Evolutionary conservation across 75 land plant genomes (phyloP), one percentile per base, ranked within the genome.

Genomic region (Larix kaempferi): DNA sequence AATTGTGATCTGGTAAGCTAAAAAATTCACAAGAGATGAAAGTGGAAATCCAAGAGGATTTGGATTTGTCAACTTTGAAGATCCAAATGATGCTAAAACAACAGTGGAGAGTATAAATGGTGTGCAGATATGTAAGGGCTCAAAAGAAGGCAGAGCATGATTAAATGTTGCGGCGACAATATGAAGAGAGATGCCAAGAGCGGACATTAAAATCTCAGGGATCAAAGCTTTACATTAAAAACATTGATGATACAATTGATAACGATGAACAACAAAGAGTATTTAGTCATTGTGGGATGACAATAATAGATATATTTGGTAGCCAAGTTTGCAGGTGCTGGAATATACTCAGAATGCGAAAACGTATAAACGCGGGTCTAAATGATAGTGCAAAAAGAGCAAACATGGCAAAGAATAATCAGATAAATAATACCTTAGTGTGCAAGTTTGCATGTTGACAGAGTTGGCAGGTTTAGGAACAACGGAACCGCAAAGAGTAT

Each of bases 51-150:
- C 91, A 44, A 89, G 77, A 64, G 94, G 94, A 6, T 91, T 91
- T 81, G 91, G 91, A 27, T 91, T 92, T 78, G 89, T 89, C 12
- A 89, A 87, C 73, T 92, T 84, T 82, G 92, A 89, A 59, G 80
- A 74, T 52, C 84, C 88, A 26, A 86, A 89, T 62, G 89, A 87
- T 82, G 94, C 94, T 23, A 87, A 74, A 56, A 49, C 15, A 0
- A 92, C 94, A 16, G 29, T 82, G 76, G 88, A 89, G 56, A 85
- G 77, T 3, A 83, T 89, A 82, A 82, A 89, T 80, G 91, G 91
- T 54, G 63, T 55, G 15, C 77, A 82, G 74, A 76, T 89, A 26
- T 89, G 93, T 89, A 81, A 52, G 83, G 82, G 90, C 90, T 35
- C 90, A 88, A 56, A 90, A 92, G 78, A 92, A 90, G 59, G 77